These are phyloP conservation scores for Labyrinthula sp. DNA, from an alignment of 352 stramenopile genomes.

Conservation along the genomic window DNA sequence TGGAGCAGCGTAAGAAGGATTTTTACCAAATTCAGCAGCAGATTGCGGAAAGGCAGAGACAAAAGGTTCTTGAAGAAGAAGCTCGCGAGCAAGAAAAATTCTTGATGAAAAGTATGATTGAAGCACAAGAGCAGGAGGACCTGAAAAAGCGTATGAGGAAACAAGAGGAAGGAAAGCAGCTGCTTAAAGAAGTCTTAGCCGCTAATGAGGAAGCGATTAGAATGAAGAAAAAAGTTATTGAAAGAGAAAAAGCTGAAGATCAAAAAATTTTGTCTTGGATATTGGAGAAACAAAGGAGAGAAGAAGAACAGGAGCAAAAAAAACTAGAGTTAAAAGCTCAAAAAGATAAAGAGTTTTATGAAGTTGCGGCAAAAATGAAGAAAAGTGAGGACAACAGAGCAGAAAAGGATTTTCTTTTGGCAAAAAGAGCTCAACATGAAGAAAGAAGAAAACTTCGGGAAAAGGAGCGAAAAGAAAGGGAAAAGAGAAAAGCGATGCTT, in stretches of 20 bases:
- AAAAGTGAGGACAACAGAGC: conserved; percentile 21
- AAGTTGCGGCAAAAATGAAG: conserved; percentile 27
- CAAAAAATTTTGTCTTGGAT: conserved; percentile 22
- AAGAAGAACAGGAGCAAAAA: conserved; percentile 18
- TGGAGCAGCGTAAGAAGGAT: conserved; percentile 8
- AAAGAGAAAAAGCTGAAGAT: conserved; percentile 24
- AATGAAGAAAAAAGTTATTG: conserved; percentile 5
- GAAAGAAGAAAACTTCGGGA: conserved; percentile 15
- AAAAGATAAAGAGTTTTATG: conserved; percentile 26
- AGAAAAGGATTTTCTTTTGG: conserved; percentile 19
- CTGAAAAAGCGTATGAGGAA: conserved; percentile 9
- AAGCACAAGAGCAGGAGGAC: conserved; percentile 18
- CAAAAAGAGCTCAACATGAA: conserved; percentile 22
- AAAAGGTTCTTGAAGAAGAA: conserved; percentile 22
- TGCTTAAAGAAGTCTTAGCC: conserved; percentile 16
- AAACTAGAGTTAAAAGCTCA: conserved; percentile 18
- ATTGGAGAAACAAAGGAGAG: conserved; percentile 15
- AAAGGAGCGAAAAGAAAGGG: conserved; percentile 15
- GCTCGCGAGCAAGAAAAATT: conserved; percentile 17
- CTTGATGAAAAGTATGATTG: conserved; percentile 26
- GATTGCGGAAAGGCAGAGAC: conserved; percentile 22
- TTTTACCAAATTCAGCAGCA: conserved; percentile 18
- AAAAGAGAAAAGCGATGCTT: conserved; percentile 15
- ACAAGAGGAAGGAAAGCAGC: conserved; percentile 8
- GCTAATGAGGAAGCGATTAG: conserved; percentile 16